Evolutionary conservation across 2,329 filamentous ascomycete genomes (phyloP).

Genomic region (Zarea fungicola): DNA sequence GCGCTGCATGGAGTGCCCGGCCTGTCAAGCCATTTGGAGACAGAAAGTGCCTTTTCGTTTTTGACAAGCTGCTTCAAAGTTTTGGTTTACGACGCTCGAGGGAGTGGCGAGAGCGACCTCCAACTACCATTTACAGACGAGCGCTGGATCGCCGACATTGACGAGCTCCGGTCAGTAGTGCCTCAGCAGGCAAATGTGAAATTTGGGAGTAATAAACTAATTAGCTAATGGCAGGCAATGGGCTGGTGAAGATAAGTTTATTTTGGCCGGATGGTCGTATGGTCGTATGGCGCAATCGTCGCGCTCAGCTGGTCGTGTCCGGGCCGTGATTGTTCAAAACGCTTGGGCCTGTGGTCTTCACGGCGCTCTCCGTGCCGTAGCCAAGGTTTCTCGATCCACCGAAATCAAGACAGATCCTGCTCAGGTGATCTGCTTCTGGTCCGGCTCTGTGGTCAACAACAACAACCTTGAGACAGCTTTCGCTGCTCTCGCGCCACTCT

Average conservation of each 20-base stretch:
- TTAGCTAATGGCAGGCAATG: conserved; percentile 14
- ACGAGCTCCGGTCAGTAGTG: conserved; percentile 20
- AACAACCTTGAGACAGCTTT: conserved; percentile 17
- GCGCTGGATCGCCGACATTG: conserved; percentile 21
- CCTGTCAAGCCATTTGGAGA: conserved; percentile 19
- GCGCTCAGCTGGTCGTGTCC: conserved; percentile 17
- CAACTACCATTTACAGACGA: conserved; percentile 21
- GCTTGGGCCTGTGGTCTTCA: conserved; percentile 19
- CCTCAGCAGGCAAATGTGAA: not conserved
- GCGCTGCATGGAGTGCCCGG: conserved; percentile 21
- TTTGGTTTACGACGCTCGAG: conserved; percentile 21
- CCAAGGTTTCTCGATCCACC: conserved; percentile 13
- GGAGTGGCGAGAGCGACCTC: conserved; percentile 21
- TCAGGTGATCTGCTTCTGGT: conserved; percentile 19
- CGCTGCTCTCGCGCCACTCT: conserved; percentile 18
- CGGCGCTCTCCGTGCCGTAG: conserved; percentile 14
- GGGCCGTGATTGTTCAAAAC: conserved; percentile 19
- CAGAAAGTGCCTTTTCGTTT: conserved; percentile 18
- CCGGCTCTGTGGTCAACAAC: conserved; percentile 16
- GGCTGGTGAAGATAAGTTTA: conserved; percentile 18
- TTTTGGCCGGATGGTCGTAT: conserved; percentile 21
- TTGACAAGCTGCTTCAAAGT: conserved; percentile 18
- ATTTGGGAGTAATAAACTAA: not conserved
- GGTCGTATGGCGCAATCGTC: conserved; percentile 21
- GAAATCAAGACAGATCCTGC: conserved; percentile 16